Evolutionary conservation across 208 protist species (phyloP), one percentile per base, ranked within the genome.

Genomic region (Trypanosoma platydactyli): DNA sequence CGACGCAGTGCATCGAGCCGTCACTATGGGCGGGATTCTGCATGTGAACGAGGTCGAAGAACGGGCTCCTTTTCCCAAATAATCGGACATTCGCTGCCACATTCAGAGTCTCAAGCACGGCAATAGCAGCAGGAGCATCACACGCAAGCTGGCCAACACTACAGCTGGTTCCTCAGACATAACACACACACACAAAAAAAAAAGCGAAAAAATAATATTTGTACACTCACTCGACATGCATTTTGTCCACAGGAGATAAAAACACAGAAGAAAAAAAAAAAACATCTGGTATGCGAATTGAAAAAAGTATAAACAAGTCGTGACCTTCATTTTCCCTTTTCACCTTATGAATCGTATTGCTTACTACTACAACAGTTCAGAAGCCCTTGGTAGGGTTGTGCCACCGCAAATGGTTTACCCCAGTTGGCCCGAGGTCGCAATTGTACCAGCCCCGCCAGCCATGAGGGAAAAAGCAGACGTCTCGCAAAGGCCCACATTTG

Each of bases 1-100:
- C 92, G 67, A 88, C 88, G 16, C 87, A 77, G 56, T 92, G 87
- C 25, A 77, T 68, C 4, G 89, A 85, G 62, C 93, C 65, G 71
- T 84, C 91, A 27, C 72, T 67, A 33, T 83, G 77, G 78, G 93
- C 86, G 53, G 86, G 92, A 40, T 86, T 86, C 87, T 86, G 93
- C 86, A 93, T 95, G 24, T 86, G 85, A 86, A 93, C 93, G n/a
- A n/a, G n/a, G n/a, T 93, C 66, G 51, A 86, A 92, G 42, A 95
- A 68, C 6, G 89, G 84, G 51, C 93, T 86, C 68, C 88, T 92
- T 15, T 59, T 80, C n/a, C 46, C 83, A 12, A 77, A 66, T 15
- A 71, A 87, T 15, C 54, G 56, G 27, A 44, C 29, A 40, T 1
- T 22, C 27, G 30, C 20, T 3, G 9, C 7, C 33, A 44, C 27